Base-by-base conservation (phyloP, 768 basidiomycete species). In the Pleurotus salmoneostramineus region DNA sequence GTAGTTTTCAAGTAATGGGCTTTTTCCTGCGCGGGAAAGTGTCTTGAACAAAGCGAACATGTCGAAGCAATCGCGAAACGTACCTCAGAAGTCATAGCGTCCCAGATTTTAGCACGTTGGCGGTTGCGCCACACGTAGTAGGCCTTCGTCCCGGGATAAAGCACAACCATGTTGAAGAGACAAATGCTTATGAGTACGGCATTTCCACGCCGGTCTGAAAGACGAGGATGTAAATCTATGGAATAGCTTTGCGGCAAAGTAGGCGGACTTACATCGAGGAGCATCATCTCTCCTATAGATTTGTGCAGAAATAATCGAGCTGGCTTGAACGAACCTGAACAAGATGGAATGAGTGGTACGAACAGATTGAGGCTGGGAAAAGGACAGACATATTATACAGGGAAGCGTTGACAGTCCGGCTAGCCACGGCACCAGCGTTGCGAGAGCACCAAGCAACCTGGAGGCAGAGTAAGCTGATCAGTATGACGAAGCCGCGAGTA, bases 71-170 rank as follows among this genome's bases (percentile, higher is more conserved):
- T n/a, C n/a, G n/a, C n/a, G n/a, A 55, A 31, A 62, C 72, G 45
- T 40, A 75, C 80, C 71, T 82, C 74, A 1, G 70, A 47, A 2
- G 76, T 83, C 84, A 83, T 84, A 0, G 72, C 70, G 61, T 83
- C 73, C 87, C 87, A 88, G 1, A 78, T 74, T 64, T 71, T 77
- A 5, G 73, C 80, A 44, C 78, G 76, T 65, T 78, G 76, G 31
- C 71, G 71, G 63, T 88, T 89, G 14, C 82, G 74, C 79, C 82
- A 86, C 33, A 79, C 67, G 60, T 84, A 82, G 64, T 84, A 87
- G 2, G 70, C 66, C 60, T 83, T 84, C 4, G 79, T 80, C 6
- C 71, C 68, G 10, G 82, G 79, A 64, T 84, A 88, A 45, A 87
- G 63, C 43, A 83, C 62, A 6, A 80, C 3, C 14, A 82, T 60